Evolutionary conservation across 2,329 filamentous ascomycete genomes (phyloP).

Genomic region (Ascochyta koolunga): DNA sequence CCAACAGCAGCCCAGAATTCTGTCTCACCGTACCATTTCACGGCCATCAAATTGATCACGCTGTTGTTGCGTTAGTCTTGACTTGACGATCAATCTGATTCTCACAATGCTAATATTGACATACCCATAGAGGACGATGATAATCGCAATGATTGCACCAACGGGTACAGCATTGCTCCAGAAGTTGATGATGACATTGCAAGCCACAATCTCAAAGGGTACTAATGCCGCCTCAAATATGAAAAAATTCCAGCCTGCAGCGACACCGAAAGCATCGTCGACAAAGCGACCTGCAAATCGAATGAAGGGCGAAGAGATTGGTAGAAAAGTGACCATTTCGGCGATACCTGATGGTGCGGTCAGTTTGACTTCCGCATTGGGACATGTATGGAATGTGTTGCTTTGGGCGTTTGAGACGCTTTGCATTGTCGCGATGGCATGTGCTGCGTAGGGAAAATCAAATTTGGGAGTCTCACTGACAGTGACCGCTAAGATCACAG

Average conservation of each 20-base stretch:
- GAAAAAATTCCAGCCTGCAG: slow-evolving; percentile 77
- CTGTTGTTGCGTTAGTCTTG: slow-evolving; percentile 30
- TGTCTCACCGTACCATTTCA: slow-evolving; percentile 56
- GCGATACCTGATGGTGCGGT: slow-evolving; percentile 57
- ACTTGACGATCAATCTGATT: background rate
- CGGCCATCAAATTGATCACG: slow-evolving; percentile 70
- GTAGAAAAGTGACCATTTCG: slow-evolving; percentile 78
- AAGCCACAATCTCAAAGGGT: slow-evolving; percentile 68
- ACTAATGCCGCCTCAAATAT: slow-evolving; percentile 71
- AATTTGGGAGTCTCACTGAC: slow-evolving; percentile 42
- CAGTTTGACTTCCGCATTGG: slow-evolving; percentile 23
- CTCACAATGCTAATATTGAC: slow-evolving; percentile 24
- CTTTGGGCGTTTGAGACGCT: slow-evolving; percentile 21
- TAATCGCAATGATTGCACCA: slow-evolving; percentile 66
- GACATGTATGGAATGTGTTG: slow-evolving; percentile 14
- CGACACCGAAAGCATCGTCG: slow-evolving; percentile 76
- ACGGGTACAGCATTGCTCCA: slow-evolving; percentile 64
- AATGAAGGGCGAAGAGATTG: slow-evolving; percentile 79
- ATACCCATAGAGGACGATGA: slow-evolving; percentile 64
- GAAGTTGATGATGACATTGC: slow-evolving; percentile 50
- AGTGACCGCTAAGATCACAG: slow-evolving; percentile 51
- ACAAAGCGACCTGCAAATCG: slow-evolving; percentile 77
- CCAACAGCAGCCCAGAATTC: slow-evolving; percentile 77
- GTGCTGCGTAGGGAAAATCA: slow-evolving; percentile 29
- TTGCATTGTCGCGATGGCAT: slow-evolving; percentile 29